Percentiles rank a stretch among this genome's conserved stretches.
phyloP scores from a whole-genome alignment of 352 stramenopile genomes.

The Globisporangium viniferum region DNA sequence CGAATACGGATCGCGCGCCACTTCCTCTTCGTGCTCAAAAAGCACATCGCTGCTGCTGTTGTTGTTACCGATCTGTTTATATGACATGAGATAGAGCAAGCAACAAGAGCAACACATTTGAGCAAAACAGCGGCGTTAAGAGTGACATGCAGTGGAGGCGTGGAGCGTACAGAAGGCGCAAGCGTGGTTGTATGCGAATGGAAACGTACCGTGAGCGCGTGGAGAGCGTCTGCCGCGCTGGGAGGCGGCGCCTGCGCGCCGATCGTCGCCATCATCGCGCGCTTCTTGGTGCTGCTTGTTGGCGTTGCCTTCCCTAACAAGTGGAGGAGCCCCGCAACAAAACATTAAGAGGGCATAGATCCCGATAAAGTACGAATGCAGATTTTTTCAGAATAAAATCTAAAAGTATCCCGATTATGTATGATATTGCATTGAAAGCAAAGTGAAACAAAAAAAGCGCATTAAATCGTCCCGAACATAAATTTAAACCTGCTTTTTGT shows the following conservation, averaged over 20 bases:
- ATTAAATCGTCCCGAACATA: no score
- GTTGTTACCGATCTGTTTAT: neutral
- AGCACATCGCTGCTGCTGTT: neutral
- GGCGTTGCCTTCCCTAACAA: neutral
- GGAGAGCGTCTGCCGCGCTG: slow-evolving; percentile 1
- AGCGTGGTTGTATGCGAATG: neutral
- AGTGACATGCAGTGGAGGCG: no score
- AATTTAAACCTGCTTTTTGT: no score
- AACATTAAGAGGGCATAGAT: neutral
- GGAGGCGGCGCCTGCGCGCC: neutral
- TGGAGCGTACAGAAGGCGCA: neutral
- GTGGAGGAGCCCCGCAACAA: neutral
- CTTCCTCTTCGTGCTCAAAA: slow-evolving; percentile 82
- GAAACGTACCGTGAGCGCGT: slow-evolving; percentile 2
- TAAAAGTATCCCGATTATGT: no score
- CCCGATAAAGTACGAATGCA: neutral
- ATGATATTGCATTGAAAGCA: no score
- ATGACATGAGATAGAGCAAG: neutral
- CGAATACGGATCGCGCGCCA: slow-evolving; percentile 77
- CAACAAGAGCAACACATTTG: neutral
- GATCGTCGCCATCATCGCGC: slow-evolving; percentile 15
- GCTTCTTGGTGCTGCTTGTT: neutral
- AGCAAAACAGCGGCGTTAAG: neutral
- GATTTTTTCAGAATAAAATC: no score
- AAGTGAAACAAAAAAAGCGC: no score